phyloP scores from a whole-genome alignment of 106 monocot species.

The Dactylorhiza incarnata region DNA sequence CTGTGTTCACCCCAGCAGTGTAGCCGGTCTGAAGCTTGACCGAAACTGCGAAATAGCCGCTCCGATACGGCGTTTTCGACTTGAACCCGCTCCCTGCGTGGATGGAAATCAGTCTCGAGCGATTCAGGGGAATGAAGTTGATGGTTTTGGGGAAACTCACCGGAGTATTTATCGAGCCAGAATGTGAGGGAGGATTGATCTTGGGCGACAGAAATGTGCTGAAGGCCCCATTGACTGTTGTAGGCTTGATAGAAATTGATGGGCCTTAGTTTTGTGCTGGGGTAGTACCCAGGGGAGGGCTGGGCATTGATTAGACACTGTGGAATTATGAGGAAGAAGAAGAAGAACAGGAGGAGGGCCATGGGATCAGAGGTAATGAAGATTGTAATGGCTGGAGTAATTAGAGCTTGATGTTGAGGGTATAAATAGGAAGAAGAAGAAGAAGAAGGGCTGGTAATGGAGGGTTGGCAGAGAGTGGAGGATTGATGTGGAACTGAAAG shows the following conservation, averaged over 20 bases:
- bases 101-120: neutral
- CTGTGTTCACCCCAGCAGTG: constrained; percentile 55
- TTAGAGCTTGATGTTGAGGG: no score
- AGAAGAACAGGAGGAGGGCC: neutral
- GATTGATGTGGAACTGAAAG: neutral
- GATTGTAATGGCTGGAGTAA: neutral
- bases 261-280: constrained; percentile 29
- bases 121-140: neutral
- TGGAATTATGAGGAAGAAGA: constrained; percentile 8
- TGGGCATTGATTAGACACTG: constrained; percentile 14
- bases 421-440: constrained; percentile 3
- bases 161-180: constrained; percentile 55
- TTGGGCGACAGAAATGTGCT: constrained; percentile 34
- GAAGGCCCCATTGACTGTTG: constrained; percentile 37
- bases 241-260: constrained; percentile 25
- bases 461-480: neutral
- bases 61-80: constrained; percentile 24
- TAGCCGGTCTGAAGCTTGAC: constrained; percentile 46
- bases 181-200: constrained; percentile 38
- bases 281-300: constrained; percentile 62
- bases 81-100: constrained; percentile 46
- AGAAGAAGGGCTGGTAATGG: neutral
- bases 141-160: constrained; percentile 1
- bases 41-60: constrained; percentile 46
- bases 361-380: neutral